Base-by-base conservation (phyloP, 148 eudicot species). In the Rhododendron griersonianum region DNA sequence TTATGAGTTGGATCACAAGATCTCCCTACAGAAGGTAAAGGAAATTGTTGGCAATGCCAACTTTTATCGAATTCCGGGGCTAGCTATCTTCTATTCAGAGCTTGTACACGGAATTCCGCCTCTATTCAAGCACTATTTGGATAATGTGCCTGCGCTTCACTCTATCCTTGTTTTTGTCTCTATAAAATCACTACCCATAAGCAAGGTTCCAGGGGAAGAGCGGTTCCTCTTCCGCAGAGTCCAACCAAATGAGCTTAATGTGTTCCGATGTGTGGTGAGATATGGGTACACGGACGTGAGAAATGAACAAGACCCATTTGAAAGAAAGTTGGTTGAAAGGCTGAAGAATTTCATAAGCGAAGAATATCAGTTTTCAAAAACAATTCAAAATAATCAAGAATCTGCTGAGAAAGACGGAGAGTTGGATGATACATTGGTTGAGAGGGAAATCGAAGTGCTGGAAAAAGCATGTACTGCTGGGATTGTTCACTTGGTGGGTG, bases 31-130 rank as follows among this genome's bases (percentile, higher is more conserved):
- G 2, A 76, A 80, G 47, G 78, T 91, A 0, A 30, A 74, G 5
- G 91, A 85, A 25, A 80, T 92, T 0, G 81, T 71, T 2, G 39
- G 18, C 11, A 85, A 83, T 7, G 7, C 81, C 0, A 87, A 86
- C 80, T 30, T 91, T 2, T 81, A 83, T 81, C 88, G 89, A 19
- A 74, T 92, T 19, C 91, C 90, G 0, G 93, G 92, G 0, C 61
- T 92, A 44, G 91, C 91, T 1, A 82, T 92, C 33, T 90, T 92
- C 55, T 89, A 92, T 88, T 89, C 93, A 3, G 91, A 91, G 50
- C 91, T 91, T 1, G 91, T 91, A 4, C 91, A 91, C 21, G 93
- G 94, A 0, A 90, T 92, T 14, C 91, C 94, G 5, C 94, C 94
- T 7, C 88, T 92, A 37, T 92, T 92, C 51, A 86, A 88, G 67